Evolutionary conservation across 768 basidiomycete genomes (phyloP), one percentile per base, ranked within the genome.

Genomic region (Mrakia frigida): DNA sequence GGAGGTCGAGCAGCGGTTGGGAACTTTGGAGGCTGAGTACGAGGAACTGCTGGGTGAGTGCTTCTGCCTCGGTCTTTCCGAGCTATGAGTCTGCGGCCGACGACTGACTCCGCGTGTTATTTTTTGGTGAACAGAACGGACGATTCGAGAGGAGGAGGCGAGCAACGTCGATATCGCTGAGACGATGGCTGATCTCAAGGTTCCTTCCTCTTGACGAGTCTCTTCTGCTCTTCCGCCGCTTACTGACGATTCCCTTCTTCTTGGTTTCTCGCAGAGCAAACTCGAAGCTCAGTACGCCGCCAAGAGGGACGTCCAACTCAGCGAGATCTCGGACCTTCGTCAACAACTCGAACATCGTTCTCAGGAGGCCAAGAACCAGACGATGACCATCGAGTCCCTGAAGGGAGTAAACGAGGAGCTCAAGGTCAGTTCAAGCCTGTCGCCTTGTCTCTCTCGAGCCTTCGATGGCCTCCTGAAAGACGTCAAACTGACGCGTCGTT

Each of bases 361-460:
- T 52, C 91, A 90, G 77, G 97, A 99, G 84, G 88, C 93, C 73
- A 90, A 93, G 77, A 89, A 87, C 79, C 86, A 96, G 79, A 91
- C 92, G 80, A 88, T 90, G 65, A 90, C 92, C 9, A 90, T 97
- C 76, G 96, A 98, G 82, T 91, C 91, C 83, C 87, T 97, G 81
- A 95, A 96, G 86, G 91, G 92, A 81, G 92, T 97, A 78, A 98
- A 98, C 81, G 97, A 98, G 82, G 96, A 98, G 82, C 88, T 99
- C 74, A 98, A 99, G 89, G 96, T 97, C 80, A 79, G 85, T 65
- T 50, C 52, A n/a, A n/a, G n/a, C 70, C 56, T 3, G 5, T 41
- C 16, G 25, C 31, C 3, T 10, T 46, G 79, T 28, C 25, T 39
- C 25, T 50, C 18, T 50, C 46, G 2, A 2, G 1, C 5, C 14